These are phyloP conservation scores for Aspergillus coremiiformis DNA, from an alignment of 495 filamentous ascomycete species.

Conservation along the genomic window DNA sequence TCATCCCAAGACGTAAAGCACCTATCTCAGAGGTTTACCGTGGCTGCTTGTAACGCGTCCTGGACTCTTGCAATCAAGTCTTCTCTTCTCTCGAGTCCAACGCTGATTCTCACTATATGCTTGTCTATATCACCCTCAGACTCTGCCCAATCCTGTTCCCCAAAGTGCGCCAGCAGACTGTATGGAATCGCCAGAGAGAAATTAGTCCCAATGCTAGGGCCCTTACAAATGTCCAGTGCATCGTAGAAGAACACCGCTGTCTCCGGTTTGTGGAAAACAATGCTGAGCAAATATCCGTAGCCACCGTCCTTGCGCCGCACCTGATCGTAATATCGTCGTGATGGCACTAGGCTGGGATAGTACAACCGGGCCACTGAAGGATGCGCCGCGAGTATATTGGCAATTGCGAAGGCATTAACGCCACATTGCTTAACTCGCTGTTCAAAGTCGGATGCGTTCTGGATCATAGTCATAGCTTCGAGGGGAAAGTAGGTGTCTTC, in stretches of 20 bases:
- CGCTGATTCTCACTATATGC: conserved; percentile 18
- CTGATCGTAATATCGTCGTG: conserved; percentile 9
- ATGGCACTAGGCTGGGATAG: conserved; percentile 11
- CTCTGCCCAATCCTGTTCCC: conserved; percentile 19
- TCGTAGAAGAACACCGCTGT: conserved; percentile 17
- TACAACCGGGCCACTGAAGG: conserved; percentile 9
- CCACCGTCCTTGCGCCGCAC: conserved; percentile 10
- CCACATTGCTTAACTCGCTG: conserved; percentile 13
- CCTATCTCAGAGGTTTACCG: background rate
- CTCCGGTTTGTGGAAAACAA: conserved; percentile 11
- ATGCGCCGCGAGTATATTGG: conserved; percentile 9
- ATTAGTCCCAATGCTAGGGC: conserved; percentile 21
- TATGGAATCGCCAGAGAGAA: conserved; percentile 17
- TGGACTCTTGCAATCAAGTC: background rate
- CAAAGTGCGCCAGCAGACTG: conserved; percentile 10
- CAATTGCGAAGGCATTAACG: conserved; percentile 6
- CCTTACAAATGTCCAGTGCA: conserved; percentile 16
- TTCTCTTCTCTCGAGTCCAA: conserved; percentile 16
- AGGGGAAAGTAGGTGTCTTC: conserved; percentile 16
- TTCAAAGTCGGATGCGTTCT: conserved; percentile 13
- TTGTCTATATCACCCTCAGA: conserved; percentile 9
- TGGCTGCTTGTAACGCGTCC: background rate
- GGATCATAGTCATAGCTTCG: conserved; percentile 11
- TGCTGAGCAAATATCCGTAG: conserved; percentile 16
- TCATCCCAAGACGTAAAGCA: background rate